These are phyloP conservation scores for Anethum foeniculum DNA, from an alignment of 140 eudicot species.

Conservation along the genomic window DNA sequence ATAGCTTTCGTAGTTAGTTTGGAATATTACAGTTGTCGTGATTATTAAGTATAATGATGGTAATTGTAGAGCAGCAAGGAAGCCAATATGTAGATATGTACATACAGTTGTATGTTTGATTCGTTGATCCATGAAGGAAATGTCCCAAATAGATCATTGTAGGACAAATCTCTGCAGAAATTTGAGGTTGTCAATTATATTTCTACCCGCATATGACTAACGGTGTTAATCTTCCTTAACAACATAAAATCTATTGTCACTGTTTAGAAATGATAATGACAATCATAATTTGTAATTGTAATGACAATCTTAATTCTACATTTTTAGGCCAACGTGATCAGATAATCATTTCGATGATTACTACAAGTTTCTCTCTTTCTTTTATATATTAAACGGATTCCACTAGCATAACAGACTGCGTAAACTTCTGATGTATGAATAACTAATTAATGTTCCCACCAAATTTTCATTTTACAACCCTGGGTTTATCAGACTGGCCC, in stretches of 20 bases:
- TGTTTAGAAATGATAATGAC: background rate
- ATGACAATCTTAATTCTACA: too few relatives aligned
- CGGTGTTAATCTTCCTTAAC: background rate
- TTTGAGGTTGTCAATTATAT: background rate
- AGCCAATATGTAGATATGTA: background rate
- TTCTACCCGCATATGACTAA: background rate
- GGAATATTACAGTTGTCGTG: background rate
- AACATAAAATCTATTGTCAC: background rate
- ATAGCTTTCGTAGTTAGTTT: constrained; percentile 10
- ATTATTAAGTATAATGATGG: background rate
- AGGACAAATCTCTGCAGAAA: constrained; percentile 76
- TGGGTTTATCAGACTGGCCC: background rate
- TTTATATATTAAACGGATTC: background rate
- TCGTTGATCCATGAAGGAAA: constrained; percentile 64
- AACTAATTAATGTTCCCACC: background rate
- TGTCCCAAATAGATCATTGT: constrained; percentile 64
- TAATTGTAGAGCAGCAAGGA: background rate
- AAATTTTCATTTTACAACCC: background rate
- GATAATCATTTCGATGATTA: background rate
- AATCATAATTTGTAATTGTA: too few relatives aligned
- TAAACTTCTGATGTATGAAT: background rate
- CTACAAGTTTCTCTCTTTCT: background rate
- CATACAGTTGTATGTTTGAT: constrained; percentile 55
- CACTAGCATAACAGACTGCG: background rate
- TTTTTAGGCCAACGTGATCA: background rate